phyloP scores from a whole-genome alignment of 257 asterid species.

The Sherardia arvensis region DNA sequence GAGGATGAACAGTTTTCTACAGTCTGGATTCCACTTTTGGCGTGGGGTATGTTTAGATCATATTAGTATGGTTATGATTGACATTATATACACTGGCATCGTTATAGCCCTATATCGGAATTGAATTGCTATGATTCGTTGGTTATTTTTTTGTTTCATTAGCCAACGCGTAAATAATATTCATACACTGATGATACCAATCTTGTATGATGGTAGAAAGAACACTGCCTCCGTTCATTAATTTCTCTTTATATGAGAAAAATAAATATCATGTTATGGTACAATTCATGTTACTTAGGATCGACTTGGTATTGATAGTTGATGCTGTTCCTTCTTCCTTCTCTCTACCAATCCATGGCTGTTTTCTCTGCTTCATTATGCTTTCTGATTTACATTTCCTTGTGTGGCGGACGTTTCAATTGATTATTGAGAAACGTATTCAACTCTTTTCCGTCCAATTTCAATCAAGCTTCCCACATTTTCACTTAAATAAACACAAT shows the following conservation, averaged over 20 bases:
- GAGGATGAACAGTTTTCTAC: slow-evolving; percentile 11
- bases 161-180: background rate
- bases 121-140: background rate
- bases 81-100: background rate
- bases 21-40: slow-evolving; percentile 3
- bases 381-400: no score
- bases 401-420: no score
- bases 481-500: no score
- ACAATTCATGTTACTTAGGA: background rate
- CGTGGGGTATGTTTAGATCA: slow-evolving; percentile 1
- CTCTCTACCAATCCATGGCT: background rate
- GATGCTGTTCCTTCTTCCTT: background rate
- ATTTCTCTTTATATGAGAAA: no score
- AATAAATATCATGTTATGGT: background rate
- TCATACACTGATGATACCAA: background rate
- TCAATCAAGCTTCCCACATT: no score
- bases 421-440: no score
- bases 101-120: background rate
- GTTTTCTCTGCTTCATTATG: background rate
- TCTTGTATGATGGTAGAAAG: background rate
- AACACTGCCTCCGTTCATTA: background rate
- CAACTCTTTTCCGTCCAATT: no score
- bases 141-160: background rate
- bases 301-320: background rate
- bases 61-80: slow-evolving; percentile 1